Evolutionary conservation across 345 rosid genomes (phyloP), one percentile per base, ranked within the genome.

Genomic region (Raphanus raphanistrum): DNA sequence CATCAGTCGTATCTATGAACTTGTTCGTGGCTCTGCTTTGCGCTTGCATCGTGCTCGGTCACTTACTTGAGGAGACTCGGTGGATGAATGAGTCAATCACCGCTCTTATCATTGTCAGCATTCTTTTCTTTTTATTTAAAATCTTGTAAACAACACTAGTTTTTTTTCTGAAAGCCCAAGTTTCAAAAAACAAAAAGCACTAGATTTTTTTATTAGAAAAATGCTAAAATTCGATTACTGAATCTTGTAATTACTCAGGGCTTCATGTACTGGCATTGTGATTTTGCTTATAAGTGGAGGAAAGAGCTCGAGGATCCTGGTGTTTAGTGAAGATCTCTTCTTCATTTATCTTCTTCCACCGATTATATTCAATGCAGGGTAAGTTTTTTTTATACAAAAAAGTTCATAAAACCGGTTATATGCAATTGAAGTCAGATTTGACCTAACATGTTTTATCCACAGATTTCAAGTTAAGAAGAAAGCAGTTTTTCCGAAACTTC

Each of bases 381-480:
- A 41, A 81, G 90, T 82, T 38, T 57, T 33, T 10, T 0, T 58
- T 31, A 21, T 21, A 0, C 54, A 52, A 15, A 16, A 4, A 52
- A 8, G 3, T 52, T 21, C 11, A 8, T 3, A 13, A 6, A 33
- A 15, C 43, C 57, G 32, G 57, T 45, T 75, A 52, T 57, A 4
- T 5, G 57, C 58, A 17, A 2, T 16, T 33, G 63, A 67, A 29
- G 55, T 66, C 12, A 60, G 50, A 4, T 25, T 48, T 74, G 79
- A 69, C 41, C 12, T 27, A 70, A 63, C 35, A 9, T 61, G 32
- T 68, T 10, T 72, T 54, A 2, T 29, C 13, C 2, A 41, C 86
- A 95, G 99, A 82, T 95, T 95, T 83, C 99, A 95, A 79, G 98
- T 95, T 83, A 95, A 95, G 88, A 95, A 95, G 90, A 95, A 95